These are phyloP conservation scores for Gossypium thurberi DNA, from an alignment of 345 rosid species.

Conservation along the genomic window DNA sequence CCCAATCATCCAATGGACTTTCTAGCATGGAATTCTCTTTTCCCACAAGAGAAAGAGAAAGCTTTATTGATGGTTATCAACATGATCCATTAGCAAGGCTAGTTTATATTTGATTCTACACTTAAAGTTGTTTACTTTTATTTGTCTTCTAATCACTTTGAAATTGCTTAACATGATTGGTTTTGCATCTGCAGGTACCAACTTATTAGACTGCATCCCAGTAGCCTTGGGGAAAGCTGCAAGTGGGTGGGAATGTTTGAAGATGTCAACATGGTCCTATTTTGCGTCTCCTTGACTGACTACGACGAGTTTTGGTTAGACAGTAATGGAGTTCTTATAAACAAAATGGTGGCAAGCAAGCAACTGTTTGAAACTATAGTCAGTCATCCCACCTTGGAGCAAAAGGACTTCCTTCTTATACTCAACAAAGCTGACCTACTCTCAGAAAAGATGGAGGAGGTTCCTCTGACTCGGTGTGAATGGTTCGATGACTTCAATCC, in stretches of 20 bases:
- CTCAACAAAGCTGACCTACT: slow-evolving; percentile 80
- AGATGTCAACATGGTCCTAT: slow-evolving; percentile 60
- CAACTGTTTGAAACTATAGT: slow-evolving; percentile 51
- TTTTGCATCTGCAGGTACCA: slow-evolving; percentile 51
- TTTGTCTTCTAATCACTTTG: not conserved
- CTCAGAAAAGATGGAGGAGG: slow-evolving; percentile 55
- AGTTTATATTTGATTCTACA: slow-evolving; percentile 12
- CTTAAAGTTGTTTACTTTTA: not conserved
- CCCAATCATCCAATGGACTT: slow-evolving; percentile 56
- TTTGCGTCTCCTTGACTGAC: slow-evolving; percentile 64
- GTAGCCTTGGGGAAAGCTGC: slow-evolving; percentile 63
- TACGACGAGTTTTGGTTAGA: slow-evolving; percentile 49
- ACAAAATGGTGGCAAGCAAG: slow-evolving; percentile 83
- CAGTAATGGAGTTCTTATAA: slow-evolving; percentile 38
- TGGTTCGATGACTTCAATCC: slow-evolving; percentile 81
- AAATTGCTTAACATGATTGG: not conserved
- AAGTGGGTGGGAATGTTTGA: slow-evolving; percentile 86
- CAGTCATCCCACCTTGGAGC: slow-evolving; percentile 48
- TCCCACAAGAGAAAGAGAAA: slow-evolving; percentile 34
- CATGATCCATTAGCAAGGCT: slow-evolving; percentile 50
- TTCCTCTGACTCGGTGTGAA: slow-evolving; percentile 59
- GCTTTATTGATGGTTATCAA: slow-evolving; percentile 28
- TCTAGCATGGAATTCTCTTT: slow-evolving; percentile 71
- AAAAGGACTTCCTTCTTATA: slow-evolving; percentile 69
- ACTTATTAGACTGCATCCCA: slow-evolving; percentile 70